Evolutionary conservation across 148 eudicot species (phyloP).

Genomic region (Rhododendron vialii): DNA sequence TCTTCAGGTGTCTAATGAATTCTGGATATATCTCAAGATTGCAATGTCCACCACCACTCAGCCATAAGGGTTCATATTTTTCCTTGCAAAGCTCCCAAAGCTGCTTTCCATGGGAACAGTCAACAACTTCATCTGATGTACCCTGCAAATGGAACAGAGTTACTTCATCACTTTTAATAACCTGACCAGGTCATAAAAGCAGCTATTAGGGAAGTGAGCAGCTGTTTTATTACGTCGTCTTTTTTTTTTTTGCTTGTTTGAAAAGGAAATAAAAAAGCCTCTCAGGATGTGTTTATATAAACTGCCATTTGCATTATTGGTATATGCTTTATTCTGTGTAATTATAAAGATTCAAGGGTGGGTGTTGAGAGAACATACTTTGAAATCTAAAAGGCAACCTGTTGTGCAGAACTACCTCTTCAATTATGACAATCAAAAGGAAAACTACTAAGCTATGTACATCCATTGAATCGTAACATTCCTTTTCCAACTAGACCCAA

Average conservation of each 20-base stretch:
- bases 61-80: slow-evolving; percentile 89
- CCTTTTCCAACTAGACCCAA: background rate
- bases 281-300: background rate
- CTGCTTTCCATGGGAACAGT: slow-evolving; percentile 91
- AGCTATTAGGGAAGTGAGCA: background rate
- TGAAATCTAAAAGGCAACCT: background rate
- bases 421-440: background rate
- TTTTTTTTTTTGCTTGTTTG: background rate
- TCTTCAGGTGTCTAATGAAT: slow-evolving; percentile 75
- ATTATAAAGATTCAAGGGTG: background rate
- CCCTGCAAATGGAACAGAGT: slow-evolving; percentile 39
- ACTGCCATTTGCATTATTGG: background rate
- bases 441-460: background rate
- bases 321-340: background rate
- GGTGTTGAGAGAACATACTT: background rate
- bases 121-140: slow-evolving; percentile 92
- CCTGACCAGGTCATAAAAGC: background rate
- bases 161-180: background rate
- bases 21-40: slow-evolving; percentile 92
- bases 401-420: background rate
- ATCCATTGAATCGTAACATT: background rate
- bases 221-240: background rate
- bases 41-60: slow-evolving; percentile 92
- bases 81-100: slow-evolving; percentile 80
- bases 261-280: background rate